Evolutionary conservation across 2,329 filamentous ascomycete genomes (phyloP), one percentile per base, ranked within the genome.

Genomic region (Huntiella decipiens): DNA sequence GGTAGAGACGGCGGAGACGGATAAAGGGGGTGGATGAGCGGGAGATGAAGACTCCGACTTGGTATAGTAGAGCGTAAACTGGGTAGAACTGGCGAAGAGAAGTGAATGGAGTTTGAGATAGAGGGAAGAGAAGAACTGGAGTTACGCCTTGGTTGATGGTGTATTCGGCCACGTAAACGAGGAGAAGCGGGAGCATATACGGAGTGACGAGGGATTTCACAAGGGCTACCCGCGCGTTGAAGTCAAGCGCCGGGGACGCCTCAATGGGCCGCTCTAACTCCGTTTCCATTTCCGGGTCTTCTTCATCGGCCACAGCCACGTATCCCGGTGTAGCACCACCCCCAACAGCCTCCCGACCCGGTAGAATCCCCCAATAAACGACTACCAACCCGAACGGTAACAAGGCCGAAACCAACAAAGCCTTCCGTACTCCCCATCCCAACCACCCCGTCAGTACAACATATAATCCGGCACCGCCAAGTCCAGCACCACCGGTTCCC

Each of bases 161-260:
- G 60, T 98, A 98, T 65, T 98, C 91, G 47, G 87, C 85, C 33
- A 96, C 73, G 59, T 95, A 98, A 28, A 98, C 91, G 12, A 96
- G 65, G 32, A 96, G 69, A 11, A 98, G 70, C 0, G 91, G 91
- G 3, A 93, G 68, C 86, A 98, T 96, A 60, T 79, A 79, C 0
- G 75, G 75, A 38, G 92, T 65, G 56, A 95, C 79, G 1, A 96
- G 67, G 0, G 70, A 67, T 51, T 65, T 70, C 0, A 80, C 74
- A 10, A 28, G 22, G 2, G 22, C 22, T 28, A 28, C 22, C 7
- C 22, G 22, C 8, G 22, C 22, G 22, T 28, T 4, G 83, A 78
- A n/a, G 63, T 64, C 32, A 96, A 60, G 47, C 77, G 73, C 5
- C 39, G 38, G 11, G 41, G 22, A n/a, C 45, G 37, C 16, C 41